Base-by-base conservation (phyloP, 2,329 filamentous ascomycete species). In the Aspergillus ochraceus region DNA sequence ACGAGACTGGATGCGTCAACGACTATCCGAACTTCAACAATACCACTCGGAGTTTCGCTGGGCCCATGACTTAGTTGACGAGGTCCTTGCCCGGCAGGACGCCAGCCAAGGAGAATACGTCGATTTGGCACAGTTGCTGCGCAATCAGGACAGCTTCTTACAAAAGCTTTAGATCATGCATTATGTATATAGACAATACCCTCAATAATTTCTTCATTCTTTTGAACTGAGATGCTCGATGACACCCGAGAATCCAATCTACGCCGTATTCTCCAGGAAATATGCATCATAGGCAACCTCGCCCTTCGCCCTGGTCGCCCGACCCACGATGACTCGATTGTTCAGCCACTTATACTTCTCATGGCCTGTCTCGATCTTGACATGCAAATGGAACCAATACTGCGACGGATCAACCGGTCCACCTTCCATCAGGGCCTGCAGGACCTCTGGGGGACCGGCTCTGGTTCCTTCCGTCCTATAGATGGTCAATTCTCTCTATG, bases 1-100 rank as follows among this genome's bases (percentile, higher is more conserved):
- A 24, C 72, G 68, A 9, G 65, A 65, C 1, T 76, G 73, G 74
- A 57, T 75, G 1, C 66, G 68, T 19, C 64, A 73, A 24, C 68
- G 73, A 12, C 59, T 76, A 11, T 60, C 61, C 3, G 72, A 73
- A 26, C 39, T 74, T 19, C 67, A 68, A 8, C 58, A 65, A 11
- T 67, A 65, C 19, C 68, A 75, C 51, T 71, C 70, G 4, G 72
- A 74, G 52, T 71, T 68, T 49, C 47, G 55, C 1, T 74, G 71
- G 71, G 70, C 67, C 2, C 69, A 69, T 22, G 68, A 71, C 6
- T 49, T 73, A 2, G 70, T 68, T 19, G 70, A 73, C 45, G 64
- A 72, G 22, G 59, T 72, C 4, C 55, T 74, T 17, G 65, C 65
- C 22, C 66, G 59, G 49, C 70, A 74, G 57, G 67, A 70, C n/a